These are phyloP conservation scores for Termitomyces sp. DNA, from an alignment of 768 basidiomycete genomes.

Conservation along the genomic window DNA sequence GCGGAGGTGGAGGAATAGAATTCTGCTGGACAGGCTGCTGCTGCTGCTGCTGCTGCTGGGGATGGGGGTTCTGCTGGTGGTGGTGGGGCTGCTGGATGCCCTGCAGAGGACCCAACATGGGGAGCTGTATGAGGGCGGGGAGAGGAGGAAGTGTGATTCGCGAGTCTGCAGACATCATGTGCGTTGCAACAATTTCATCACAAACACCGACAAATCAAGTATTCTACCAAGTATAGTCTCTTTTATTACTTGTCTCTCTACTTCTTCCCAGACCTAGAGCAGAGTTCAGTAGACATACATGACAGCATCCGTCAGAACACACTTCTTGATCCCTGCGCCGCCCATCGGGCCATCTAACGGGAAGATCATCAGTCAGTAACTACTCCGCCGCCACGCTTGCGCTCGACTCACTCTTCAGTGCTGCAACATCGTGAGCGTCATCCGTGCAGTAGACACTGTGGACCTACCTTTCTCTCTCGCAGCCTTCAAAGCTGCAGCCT, in stretches of 20 bases:
- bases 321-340: slow-evolving; percentile 85
- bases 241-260: slow-evolving; percentile 36
- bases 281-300: slow-evolving; percentile 1
- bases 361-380: slow-evolving; percentile 7
- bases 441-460: slow-evolving; percentile 1
- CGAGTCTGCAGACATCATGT: slow-evolving; percentile 18
- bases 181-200: slow-evolving; percentile 20
- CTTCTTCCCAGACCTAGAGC: slow-evolving; percentile 66
- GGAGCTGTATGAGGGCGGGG: slow-evolving; percentile 39
- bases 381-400: neutral
- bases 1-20: slow-evolving; percentile 66
- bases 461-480: slow-evolving; percentile 66
- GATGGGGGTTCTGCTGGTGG: slow-evolving; percentile 53
- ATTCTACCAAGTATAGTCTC: slow-evolving; percentile 30
- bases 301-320: slow-evolving; percentile 25
- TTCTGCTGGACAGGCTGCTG: slow-evolving; percentile 34
- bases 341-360: slow-evolving; percentile 59
- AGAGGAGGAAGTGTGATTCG: slow-evolving; percentile 18
- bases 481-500: slow-evolving; percentile 67
- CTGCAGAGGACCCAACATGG: slow-evolving; percentile 73
- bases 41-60: slow-evolving; percentile 44
- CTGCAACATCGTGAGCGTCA: slow-evolving; percentile 23
- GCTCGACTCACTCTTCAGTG: slow-evolving; percentile 44
- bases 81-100: slow-evolving; percentile 53
- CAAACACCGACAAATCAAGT: slow-evolving; percentile 37